Evolutionary conservation across 169 alveolate genomes (phyloP).

Genomic region (Cryptosporidium sp.): DNA sequence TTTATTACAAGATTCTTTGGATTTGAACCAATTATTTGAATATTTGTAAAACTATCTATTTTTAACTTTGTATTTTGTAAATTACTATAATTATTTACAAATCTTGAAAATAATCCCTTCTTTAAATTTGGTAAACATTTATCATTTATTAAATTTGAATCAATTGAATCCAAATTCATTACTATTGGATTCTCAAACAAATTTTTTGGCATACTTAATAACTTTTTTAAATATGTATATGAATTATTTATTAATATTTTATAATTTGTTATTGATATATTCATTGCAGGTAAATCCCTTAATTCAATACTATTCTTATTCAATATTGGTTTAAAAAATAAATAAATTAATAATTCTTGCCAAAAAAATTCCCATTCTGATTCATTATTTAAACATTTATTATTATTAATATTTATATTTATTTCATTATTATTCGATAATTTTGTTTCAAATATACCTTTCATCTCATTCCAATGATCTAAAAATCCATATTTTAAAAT

Average conservation of each 20-base stretch:
- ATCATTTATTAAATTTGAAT: background rate
- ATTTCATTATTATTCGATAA: background rate
- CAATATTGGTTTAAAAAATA: conserved; percentile 24
- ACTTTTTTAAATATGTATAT: conserved; percentile 6
- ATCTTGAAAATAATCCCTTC: background rate
- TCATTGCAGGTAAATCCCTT: conserved; percentile 31
- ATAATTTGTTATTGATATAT: conserved; percentile 2
- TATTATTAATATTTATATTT: background rate
- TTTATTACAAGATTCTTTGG: background rate
- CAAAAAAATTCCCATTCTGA: conserved; percentile 12
- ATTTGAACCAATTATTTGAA: conserved; percentile 17
- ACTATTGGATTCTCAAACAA: conserved; percentile 9
- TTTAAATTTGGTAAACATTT: background rate
- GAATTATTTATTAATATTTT: conserved; percentile 1
- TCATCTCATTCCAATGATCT: conserved; percentile 27
- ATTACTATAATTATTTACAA: background rate
- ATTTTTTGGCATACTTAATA: background rate
- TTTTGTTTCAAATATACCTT: background rate
- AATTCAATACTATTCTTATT: conserved; percentile 26
- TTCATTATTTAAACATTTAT: background rate
- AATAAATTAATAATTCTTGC: conserved; percentile 18
- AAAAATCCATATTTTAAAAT: conserved; percentile 42
- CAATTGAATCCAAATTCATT: conserved; percentile 2
- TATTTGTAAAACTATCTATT: background rate
- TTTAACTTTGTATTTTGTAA: background rate